phyloP scores from a whole-genome alignment of 768 basidiomycete species.

The Mycena rebaudengoi region DNA sequence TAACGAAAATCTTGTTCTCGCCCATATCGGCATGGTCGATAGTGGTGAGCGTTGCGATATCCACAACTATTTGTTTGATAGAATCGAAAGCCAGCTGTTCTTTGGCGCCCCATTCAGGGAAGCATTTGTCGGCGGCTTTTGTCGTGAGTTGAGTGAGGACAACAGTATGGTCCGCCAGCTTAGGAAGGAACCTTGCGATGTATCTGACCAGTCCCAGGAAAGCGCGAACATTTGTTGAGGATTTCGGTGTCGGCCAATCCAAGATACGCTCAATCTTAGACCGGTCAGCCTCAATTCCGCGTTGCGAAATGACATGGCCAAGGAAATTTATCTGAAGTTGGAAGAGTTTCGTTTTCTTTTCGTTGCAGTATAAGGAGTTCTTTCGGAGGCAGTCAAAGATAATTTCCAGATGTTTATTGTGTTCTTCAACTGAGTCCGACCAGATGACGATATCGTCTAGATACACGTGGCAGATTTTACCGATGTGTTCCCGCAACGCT shows the following conservation, averaged over 20 bases:
- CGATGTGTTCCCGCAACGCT: too few relatives aligned
- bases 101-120: constrained; percentile 35
- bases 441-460: too few relatives aligned
- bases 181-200: constrained; percentile 37
- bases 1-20: constrained; percentile 41
- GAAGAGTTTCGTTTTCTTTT: constrained; percentile 29
- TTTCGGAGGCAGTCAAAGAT: too few relatives aligned
- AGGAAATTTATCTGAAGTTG: constrained; percentile 26
- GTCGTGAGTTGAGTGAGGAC: constrained; percentile 35
- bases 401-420: too few relatives aligned
- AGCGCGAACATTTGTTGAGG: constrained; percentile 35
- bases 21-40: constrained; percentile 42
- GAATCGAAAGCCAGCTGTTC: constrained; percentile 36
- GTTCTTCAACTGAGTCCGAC: too few relatives aligned
- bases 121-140: constrained; percentile 33
- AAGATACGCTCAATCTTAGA: constrained; percentile 37
- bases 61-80: constrained; percentile 35
- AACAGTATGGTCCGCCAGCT: constrained; percentile 37
- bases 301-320: constrained; percentile 35
- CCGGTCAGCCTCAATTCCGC: constrained; percentile 32
- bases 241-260: constrained; percentile 40
- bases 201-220: constrained; percentile 45
- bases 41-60: constrained; percentile 30
- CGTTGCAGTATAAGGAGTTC: too few relatives aligned
- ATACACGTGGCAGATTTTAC: too few relatives aligned